Evolutionary conservation across 1,284 basidiomycete species (phyloP).

Genomic region (Cutaneotrichosporon cutaneum): DNA sequence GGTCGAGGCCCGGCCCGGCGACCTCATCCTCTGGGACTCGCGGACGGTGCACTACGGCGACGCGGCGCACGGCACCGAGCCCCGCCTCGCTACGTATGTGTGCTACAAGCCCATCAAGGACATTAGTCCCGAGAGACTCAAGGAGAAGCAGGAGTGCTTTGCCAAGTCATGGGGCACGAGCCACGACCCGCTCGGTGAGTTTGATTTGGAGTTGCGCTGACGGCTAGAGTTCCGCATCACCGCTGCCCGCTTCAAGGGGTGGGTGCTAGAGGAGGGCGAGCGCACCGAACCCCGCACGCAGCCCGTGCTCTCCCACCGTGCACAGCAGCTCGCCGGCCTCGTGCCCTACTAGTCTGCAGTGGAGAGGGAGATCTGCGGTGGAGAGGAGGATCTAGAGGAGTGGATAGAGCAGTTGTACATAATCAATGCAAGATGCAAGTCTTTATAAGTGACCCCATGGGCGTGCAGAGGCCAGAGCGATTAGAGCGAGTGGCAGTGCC

Average conservation of each 20-base stretch:
- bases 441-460: no score
- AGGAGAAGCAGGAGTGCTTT: slow-evolving; percentile 28
- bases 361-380: no score
- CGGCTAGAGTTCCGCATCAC: slow-evolving; percentile 28
- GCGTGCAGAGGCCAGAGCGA: no score
- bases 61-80: slow-evolving; percentile 33
- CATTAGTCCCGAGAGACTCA: slow-evolving; percentile 30
- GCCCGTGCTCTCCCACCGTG: slow-evolving; percentile 29
- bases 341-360: slow-evolving; percentile 30
- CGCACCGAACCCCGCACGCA: slow-evolving; percentile 17
- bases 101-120: slow-evolving; percentile 46
- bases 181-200: slow-evolving; percentile 42
- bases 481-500: not conserved
- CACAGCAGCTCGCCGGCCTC: slow-evolving; percentile 31
- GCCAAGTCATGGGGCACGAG: slow-evolving; percentile 31
- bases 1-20: slow-evolving; percentile 39
- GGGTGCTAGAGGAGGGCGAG: slow-evolving; percentile 33
- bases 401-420: not conserved
- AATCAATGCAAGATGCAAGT: not conserved
- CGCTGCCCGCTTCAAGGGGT: slow-evolving; percentile 14
- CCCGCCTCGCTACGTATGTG: slow-evolving; percentile 44
- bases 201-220: slow-evolving; percentile 9
- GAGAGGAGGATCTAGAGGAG: not conserved
- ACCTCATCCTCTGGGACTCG: slow-evolving; percentile 44
- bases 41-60: slow-evolving; percentile 41